Evolutionary conservation across 768 basidiomycete species (phyloP).

Genomic region (Trametes meyenii): DNA sequence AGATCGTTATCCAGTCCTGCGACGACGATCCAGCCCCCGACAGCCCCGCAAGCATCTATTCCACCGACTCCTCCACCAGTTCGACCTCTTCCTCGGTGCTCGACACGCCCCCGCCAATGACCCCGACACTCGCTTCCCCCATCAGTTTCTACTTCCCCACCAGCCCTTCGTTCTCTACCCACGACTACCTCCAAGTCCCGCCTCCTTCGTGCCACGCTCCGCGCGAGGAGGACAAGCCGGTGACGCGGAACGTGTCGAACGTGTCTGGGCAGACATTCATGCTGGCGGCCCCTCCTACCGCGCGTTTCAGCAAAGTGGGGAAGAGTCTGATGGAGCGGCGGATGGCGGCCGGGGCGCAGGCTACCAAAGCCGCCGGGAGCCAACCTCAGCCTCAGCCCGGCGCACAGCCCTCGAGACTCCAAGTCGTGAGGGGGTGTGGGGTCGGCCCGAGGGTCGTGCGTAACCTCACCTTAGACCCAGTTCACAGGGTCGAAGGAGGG

Average conservation of each 20-base stretch:
- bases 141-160: constrained; percentile 20
- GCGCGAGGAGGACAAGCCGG: constrained; percentile 11
- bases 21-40: constrained; percentile 5
- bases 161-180: constrained; percentile 6
- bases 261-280: constrained; percentile 11
- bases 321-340: background rate
- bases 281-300: background rate
- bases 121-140: constrained; percentile 8
- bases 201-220: constrained; percentile 17
- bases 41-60: constrained; percentile 17
- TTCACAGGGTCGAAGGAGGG: background rate
- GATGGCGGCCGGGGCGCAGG: background rate
- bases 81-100: background rate
- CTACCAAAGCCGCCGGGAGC: too few relatives aligned
- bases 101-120: constrained; percentile 11
- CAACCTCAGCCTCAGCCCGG: background rate
- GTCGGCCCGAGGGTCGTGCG: too few relatives aligned
- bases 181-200: constrained; percentile 17
- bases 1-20: constrained; percentile 15
- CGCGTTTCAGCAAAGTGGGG: background rate
- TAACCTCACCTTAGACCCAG: too few relatives aligned
- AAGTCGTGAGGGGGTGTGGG: too few relatives aligned
- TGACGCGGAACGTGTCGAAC: constrained; percentile 10
- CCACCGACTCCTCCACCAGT: background rate
- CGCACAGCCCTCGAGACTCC: too few relatives aligned